These are phyloP conservation scores for Termitomyces sp. DNA, from an alignment of 768 basidiomycete genomes.

Conservation along the genomic window DNA sequence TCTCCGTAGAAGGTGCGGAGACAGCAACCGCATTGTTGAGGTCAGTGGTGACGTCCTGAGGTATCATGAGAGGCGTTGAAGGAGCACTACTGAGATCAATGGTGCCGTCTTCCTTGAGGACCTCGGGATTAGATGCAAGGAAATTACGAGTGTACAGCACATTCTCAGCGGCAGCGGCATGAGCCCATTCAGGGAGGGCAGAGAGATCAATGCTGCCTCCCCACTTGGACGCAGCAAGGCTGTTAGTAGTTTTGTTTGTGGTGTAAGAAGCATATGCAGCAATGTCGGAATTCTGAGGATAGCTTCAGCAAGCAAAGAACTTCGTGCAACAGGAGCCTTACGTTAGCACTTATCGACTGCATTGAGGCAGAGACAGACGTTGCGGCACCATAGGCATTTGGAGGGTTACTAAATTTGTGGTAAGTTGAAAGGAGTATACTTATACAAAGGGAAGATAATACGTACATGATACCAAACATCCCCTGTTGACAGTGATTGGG, in stretches of 20 bases:
- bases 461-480: constrained; percentile 78
- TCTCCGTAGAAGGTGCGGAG: constrained; percentile 15
- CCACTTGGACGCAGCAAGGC: constrained; percentile 48
- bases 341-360: constrained; percentile 38
- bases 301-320: background rate
- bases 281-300: constrained; percentile 45
- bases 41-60: constrained; percentile 48
- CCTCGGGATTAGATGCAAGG: constrained; percentile 44
- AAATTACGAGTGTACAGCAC: constrained; percentile 44
- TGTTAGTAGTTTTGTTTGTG: constrained; percentile 40
- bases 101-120: constrained; percentile 42
- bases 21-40: constrained; percentile 30
- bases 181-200: constrained; percentile 49
- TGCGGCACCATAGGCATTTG: constrained; percentile 38
- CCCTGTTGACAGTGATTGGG: constrained; percentile 74
- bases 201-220: constrained; percentile 58
- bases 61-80: constrained; percentile 50
- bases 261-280: constrained; percentile 52
- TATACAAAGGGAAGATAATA: background rate
- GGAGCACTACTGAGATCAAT: constrained; percentile 41
- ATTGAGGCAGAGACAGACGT: constrained; percentile 52
- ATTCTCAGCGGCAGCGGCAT: constrained; percentile 48
- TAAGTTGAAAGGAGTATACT: background rate
- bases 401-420: constrained; percentile 41
- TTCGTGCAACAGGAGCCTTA: constrained; percentile 16